phyloP scores from a whole-genome alignment of 495 filamentous ascomycete genomes.

The Chaetomium cochliodes region DNA sequence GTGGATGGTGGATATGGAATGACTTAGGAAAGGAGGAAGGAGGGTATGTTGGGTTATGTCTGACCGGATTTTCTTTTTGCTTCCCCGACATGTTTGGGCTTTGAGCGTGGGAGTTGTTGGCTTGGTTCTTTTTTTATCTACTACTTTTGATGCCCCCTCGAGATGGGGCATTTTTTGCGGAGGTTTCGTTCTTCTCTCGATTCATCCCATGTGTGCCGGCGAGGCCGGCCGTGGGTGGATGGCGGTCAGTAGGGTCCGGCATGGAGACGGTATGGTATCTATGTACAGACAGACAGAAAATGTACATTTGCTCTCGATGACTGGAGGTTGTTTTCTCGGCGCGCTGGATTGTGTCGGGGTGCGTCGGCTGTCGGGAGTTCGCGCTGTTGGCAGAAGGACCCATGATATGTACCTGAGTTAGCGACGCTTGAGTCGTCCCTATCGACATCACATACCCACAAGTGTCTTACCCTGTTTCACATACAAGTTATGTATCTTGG shows the following conservation, averaged over 20 bases:
- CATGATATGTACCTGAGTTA: too few relatives aligned
- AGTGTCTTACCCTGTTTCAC: too few relatives aligned
- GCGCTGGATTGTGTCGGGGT: too few relatives aligned
- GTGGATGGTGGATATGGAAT: background rate
- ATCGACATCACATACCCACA: too few relatives aligned
- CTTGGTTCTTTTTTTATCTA: background rate
- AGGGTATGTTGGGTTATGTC: background rate
- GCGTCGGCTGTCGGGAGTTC: too few relatives aligned
- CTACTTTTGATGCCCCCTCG: background rate
- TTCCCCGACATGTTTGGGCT: background rate
- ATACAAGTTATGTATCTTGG: too few relatives aligned
- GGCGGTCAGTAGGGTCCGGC: background rate
- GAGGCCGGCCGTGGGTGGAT: background rate
- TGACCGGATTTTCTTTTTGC: background rate
- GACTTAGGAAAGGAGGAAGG: background rate
- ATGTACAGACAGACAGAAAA: constrained; percentile 1
- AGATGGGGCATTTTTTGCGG: background rate
- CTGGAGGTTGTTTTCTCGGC: background rate
- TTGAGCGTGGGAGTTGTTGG: background rate
- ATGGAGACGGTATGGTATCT: background rate
- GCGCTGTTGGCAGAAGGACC: too few relatives aligned
- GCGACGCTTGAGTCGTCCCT: too few relatives aligned
- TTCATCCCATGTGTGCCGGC: background rate
- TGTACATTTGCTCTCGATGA: background rate
- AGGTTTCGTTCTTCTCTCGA: background rate